Percentiles rank a stretch among this genome's conserved stretches.
These are phyloP conservation scores for Mycena sp. DNA, from an alignment of 1,284 basidiomycete species.

Conservation along the genomic window DNA sequence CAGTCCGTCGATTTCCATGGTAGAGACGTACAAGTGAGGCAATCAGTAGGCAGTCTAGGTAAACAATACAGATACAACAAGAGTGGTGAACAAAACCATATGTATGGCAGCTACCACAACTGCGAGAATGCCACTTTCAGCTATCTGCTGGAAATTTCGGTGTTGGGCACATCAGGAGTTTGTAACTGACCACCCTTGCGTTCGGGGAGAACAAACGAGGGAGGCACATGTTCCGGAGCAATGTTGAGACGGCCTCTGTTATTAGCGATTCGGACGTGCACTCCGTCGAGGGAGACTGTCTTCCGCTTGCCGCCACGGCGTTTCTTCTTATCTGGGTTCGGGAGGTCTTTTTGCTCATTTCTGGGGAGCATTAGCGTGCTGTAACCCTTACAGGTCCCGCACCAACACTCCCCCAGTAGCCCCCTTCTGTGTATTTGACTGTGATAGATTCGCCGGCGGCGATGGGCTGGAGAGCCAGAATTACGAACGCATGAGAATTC, in stretches of 20 bases:
- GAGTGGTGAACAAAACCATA: too few relatives aligned
- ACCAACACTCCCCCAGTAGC: conserved; percentile 19
- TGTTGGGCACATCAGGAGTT: too few relatives aligned
- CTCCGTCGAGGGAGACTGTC: conserved; percentile 12
- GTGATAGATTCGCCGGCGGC: conserved; percentile 14
- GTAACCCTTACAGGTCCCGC: conserved; percentile 14
- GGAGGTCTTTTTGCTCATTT: background rate
- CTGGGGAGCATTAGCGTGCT: conserved; percentile 4
- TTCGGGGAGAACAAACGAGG: background rate
- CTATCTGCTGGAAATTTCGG: too few relatives aligned
- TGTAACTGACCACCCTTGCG: too few relatives aligned
- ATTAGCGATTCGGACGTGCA: background rate
- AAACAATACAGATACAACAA: too few relatives aligned
- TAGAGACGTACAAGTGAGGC: too few relatives aligned
- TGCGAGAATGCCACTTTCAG: too few relatives aligned
- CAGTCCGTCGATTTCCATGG: too few relatives aligned
- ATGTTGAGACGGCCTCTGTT: conserved; percentile 8
- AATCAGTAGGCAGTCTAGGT: too few relatives aligned
- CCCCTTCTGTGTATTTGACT: conserved; percentile 17
- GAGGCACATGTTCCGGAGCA: conserved; percentile 8
- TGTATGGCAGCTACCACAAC: too few relatives aligned
- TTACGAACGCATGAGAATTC: conserved; percentile 17
- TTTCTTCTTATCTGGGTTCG: conserved; percentile 14
- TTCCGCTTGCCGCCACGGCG: conserved; percentile 17
- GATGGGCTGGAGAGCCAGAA: conserved; percentile 7